Evolutionary conservation across 2,329 filamentous ascomycete genomes (phyloP), one percentile per base, ranked within the genome.

Genomic region (Cordyceps fumosorosea): DNA sequence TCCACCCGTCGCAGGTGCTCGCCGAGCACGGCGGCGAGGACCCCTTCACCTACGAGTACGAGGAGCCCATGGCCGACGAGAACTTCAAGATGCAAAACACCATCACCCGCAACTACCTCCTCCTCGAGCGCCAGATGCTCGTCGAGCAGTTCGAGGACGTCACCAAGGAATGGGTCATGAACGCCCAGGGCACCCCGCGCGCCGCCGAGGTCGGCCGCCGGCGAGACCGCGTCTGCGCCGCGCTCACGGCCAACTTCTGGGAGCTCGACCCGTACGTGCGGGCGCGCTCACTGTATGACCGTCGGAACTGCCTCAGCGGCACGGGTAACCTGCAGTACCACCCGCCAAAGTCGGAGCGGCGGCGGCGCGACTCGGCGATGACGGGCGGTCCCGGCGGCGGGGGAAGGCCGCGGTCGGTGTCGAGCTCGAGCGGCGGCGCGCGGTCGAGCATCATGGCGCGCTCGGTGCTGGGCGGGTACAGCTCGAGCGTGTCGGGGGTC

Each of bases 11-110:
- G 56, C 84, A 87, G 56, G 89, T 96, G 65, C 82, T 87, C 62
- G 88, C 86, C 68, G 91, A 95, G 65, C 80, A 96, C 6, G 91
- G 91, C 42, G 92, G 92, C 58, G 82, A 87, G 16, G 90, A 96
- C 65, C 80, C 90, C 66, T 96, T 88, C 85, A 78, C 82, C 42
- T 96, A 95, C 74, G 75, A 81, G 63, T 97, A 93, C 71, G 76
- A 86, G 22, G 91, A 96, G 74, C 89, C 91, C 0, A 70, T 80
- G 0, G 72, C 81, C 0, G 86, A 84, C 40, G 92, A 96, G 75
- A 92, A 96, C 73, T 82, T 82, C 61, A 75, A 74, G 62, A 87
- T 93, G 82, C 81, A 86, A 66, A 80, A 88, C 65, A 76, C 78
- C 1, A 80, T 74, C 7, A 84, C 84, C 1, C 80, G 83, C 60